Evolutionary conservation across 768 basidiomycete genomes (phyloP).

Genomic region (Lactarius pseudohatsudake): DNA sequence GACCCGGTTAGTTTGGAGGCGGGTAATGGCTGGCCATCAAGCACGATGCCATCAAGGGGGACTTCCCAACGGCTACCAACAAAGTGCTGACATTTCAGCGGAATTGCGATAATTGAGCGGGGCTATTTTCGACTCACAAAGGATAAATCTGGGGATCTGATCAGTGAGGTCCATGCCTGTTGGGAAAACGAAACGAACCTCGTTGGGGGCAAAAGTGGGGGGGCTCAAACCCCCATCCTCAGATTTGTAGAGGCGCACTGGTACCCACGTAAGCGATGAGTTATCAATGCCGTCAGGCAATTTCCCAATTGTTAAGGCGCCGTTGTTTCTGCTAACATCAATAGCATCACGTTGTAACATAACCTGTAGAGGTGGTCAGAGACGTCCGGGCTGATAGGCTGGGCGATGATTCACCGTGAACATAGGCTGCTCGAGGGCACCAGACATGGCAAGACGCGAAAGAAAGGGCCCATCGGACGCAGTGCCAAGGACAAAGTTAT

Average conservation of each 20-base stretch:
- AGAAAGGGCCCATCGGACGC: slow-evolving; percentile 37
- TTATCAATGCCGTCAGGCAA: slow-evolving; percentile 53
- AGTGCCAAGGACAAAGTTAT: slow-evolving; percentile 20
- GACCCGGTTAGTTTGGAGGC: slow-evolving; percentile 47
- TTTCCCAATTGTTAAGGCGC: slow-evolving; percentile 63
- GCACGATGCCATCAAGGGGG: slow-evolving; percentile 64
- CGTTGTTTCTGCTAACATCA: slow-evolving; percentile 67
- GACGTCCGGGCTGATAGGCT: background rate
- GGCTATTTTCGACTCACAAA: slow-evolving; percentile 11
- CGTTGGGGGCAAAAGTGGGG: slow-evolving; percentile 55
- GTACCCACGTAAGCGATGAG: slow-evolving; percentile 62
- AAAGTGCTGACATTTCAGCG: background rate
- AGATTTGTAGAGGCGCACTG: slow-evolving; percentile 54
- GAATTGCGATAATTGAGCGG: background rate
- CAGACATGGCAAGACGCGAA: slow-evolving; percentile 36
- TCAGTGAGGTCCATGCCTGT: slow-evolving; percentile 9
- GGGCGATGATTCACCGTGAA: slow-evolving; percentile 37
- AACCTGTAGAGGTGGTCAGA: slow-evolving; percentile 12
- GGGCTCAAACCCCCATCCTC: slow-evolving; percentile 54
- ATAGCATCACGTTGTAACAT: slow-evolving; percentile 68
- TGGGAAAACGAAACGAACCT: slow-evolving; percentile 42
- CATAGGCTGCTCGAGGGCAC: slow-evolving; percentile 46
- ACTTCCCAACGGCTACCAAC: slow-evolving; percentile 57
- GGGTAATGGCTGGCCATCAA: slow-evolving; percentile 62
- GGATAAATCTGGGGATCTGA: slow-evolving; percentile 31